phyloP scores from a whole-genome alignment of 2,329 filamentous ascomycete species.

The Nannizzia gypsea region DNA sequence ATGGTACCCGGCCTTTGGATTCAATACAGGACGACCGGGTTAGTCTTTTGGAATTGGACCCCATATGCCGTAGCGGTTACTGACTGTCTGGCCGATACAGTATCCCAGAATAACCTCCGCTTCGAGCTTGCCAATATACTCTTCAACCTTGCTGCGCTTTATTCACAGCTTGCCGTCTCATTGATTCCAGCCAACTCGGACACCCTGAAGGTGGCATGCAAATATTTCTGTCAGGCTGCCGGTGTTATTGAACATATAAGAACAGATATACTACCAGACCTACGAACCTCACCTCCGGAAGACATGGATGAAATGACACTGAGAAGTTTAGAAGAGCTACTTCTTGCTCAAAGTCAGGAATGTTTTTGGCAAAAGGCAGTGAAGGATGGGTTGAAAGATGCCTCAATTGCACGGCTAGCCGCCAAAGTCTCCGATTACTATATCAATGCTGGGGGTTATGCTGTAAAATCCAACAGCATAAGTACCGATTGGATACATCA shows the following conservation, averaged over 20 bases:
- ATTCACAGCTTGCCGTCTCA: conserved; percentile 78
- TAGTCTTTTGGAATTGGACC: conserved; percentile 13
- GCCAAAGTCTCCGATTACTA: conserved; percentile 88
- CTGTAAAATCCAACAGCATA: conserved; percentile 77
- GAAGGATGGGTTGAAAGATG: conserved; percentile 85
- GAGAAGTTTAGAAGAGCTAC: conserved; percentile 67
- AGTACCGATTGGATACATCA: conserved; percentile 97
- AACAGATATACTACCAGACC: conserved; percentile 63
- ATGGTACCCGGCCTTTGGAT: conserved; percentile 90
- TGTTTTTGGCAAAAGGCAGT: conserved; percentile 98
- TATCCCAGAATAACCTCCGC: conserved; percentile 53
- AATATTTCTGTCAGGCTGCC: conserved; percentile 78
- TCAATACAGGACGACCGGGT: conserved; percentile 64
- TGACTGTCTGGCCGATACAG: conserved; percentile 18
- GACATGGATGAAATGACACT: conserved; percentile 90
- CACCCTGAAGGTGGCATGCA: conserved; percentile 75
- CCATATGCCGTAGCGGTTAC: not conserved
- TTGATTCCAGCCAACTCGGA: conserved; percentile 67
- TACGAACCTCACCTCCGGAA: conserved; percentile 74
- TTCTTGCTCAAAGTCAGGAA: conserved; percentile 88
- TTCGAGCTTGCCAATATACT: conserved; percentile 87
- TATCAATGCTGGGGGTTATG: conserved; percentile 68
- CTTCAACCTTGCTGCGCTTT: conserved; percentile 86
- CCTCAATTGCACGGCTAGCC: conserved; percentile 79
- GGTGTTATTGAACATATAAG: conserved; percentile 73